Conservation (phyloP, 495 filamentous ascomycete species). For the Penicillium paradoxum region DNA sequence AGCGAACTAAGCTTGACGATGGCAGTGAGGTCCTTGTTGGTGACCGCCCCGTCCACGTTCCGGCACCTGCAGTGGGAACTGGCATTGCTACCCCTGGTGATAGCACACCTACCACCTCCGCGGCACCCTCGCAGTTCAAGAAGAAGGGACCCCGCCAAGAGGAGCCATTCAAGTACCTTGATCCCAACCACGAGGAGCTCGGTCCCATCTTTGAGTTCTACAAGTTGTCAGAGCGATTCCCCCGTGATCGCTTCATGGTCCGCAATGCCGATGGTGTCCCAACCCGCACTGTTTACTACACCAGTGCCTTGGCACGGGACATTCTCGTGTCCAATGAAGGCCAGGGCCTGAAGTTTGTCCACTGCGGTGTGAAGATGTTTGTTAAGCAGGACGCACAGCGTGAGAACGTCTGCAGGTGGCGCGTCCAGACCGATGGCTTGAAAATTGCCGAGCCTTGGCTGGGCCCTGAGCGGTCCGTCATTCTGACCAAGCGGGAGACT, state of each 20-base stretch:
- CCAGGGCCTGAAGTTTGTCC: constrained; percentile 87
- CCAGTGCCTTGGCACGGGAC: constrained; percentile 72
- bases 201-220: constrained; percentile 75
- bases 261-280: constrained; percentile 80
- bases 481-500: constrained; percentile 67
- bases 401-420: constrained; percentile 79
- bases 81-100: constrained; percentile 35
- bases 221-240: constrained; percentile 74
- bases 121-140: constrained; percentile 23
- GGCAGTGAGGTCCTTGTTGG: constrained; percentile 42
- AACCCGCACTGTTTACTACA: constrained; percentile 92
- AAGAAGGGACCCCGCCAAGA: constrained; percentile 55
- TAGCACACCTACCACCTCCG: constrained; percentile 28
- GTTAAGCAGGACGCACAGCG: constrained; percentile 92
- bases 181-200: constrained; percentile 66
- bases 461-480: constrained; percentile 69
- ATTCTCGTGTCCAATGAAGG: constrained; percentile 82
- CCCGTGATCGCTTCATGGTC: constrained; percentile 87
- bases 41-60: constrained; percentile 47
- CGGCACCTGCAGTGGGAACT: constrained; percentile 38
- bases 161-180: constrained; percentile 89
- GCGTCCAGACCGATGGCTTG: constrained; percentile 91
- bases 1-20: constrained; percentile 44
- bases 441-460: constrained; percentile 83
- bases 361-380: constrained; percentile 97